Evolutionary conservation across 495 filamentous ascomycete genomes (phyloP).

Genomic region (Jackrogersella multiformis): DNA sequence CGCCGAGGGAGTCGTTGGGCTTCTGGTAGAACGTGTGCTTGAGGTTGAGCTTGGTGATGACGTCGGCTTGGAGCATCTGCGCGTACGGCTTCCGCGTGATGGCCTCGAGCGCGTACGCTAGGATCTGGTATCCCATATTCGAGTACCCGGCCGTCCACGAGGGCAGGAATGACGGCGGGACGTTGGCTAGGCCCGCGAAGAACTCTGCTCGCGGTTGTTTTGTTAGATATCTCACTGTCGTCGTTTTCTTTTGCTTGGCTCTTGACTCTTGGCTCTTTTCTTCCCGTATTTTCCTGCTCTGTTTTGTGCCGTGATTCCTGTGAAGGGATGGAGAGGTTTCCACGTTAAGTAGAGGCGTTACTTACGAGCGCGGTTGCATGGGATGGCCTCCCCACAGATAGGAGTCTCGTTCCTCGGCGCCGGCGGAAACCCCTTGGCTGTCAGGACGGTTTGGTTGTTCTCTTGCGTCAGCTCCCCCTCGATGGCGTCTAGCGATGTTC

Average conservation of each 20-base stretch:
- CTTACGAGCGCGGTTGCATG: constrained; percentile 51
- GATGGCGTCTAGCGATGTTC: constrained; percentile 49
- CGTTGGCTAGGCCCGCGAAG: constrained; percentile 59
- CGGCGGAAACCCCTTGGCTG: constrained; percentile 53
- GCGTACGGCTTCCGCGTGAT: constrained; percentile 60
- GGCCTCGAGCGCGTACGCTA: constrained; percentile 63
- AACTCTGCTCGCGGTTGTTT: constrained; percentile 54
- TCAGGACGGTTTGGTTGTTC: constrained; percentile 44
- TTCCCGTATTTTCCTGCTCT: neutral
- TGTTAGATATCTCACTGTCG: neutral
- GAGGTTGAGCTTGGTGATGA: constrained; percentile 60
- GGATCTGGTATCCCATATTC: constrained; percentile 63
- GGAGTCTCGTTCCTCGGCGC: constrained; percentile 52
- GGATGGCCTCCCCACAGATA: constrained; percentile 49
- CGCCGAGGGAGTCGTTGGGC: constrained; percentile 41
- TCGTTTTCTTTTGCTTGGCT: neutral
- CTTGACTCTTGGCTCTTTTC: neutral
- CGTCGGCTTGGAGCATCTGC: constrained; percentile 52
- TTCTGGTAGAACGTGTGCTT: constrained; percentile 52
- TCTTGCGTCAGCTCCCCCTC: constrained; percentile 55
- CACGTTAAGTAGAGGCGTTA: neutral
- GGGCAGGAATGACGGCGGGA: constrained; percentile 59
- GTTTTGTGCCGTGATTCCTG: neutral
- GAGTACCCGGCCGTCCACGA: constrained; percentile 64
- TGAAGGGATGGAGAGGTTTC: neutral